phyloP scores from a whole-genome alignment of 2,329 filamentous ascomycete species.

The Epichloe coenophiala region DNA sequence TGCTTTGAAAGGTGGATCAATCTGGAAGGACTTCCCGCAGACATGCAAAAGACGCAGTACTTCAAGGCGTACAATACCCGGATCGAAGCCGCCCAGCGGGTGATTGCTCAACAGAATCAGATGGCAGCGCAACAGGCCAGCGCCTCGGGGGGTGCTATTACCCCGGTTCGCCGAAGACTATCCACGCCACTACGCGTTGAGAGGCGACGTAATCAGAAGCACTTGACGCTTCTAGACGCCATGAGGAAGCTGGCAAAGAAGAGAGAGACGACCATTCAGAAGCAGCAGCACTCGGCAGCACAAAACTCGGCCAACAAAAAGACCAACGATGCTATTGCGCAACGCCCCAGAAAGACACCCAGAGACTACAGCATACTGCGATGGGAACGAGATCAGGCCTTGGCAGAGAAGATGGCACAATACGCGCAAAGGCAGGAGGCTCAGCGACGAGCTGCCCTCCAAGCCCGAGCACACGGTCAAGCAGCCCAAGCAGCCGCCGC shows the following conservation, averaged over 20 bases:
- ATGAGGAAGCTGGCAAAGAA: conserved; percentile 96
- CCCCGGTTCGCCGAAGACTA: conserved; percentile 46
- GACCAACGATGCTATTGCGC: conserved; percentile 48
- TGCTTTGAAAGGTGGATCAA: conserved; percentile 96
- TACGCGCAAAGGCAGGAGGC: conserved; percentile 46
- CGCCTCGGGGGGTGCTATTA: conserved; percentile 19
- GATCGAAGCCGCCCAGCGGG: conserved; percentile 45
- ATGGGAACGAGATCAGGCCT: conserved; percentile 66
- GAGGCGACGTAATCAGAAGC: conserved; percentile 70
- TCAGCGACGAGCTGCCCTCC: conserved; percentile 35
- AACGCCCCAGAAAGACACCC: conserved; percentile 56
- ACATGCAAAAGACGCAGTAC: conserved; percentile 92
- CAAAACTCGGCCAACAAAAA: conserved; percentile 72
- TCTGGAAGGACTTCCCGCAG: conserved; percentile 76
- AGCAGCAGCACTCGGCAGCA: conserved; percentile 74
- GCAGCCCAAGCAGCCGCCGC: conserved; percentile 31
- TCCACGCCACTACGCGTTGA: conserved; percentile 78
- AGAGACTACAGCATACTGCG: conserved; percentile 84
- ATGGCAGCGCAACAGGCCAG: conserved; percentile 37
- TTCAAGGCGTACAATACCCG: conserved; percentile 60
- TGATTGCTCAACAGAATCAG: conserved; percentile 40
- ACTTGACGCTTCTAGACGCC: conserved; percentile 78
- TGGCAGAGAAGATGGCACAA: conserved; percentile 45
- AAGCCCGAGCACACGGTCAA: conserved; percentile 33
- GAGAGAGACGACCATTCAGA: conserved; percentile 70